phyloP scores from a whole-genome alignment of 2,329 filamentous ascomycete species.

The Trichophyton benhamiae region DNA sequence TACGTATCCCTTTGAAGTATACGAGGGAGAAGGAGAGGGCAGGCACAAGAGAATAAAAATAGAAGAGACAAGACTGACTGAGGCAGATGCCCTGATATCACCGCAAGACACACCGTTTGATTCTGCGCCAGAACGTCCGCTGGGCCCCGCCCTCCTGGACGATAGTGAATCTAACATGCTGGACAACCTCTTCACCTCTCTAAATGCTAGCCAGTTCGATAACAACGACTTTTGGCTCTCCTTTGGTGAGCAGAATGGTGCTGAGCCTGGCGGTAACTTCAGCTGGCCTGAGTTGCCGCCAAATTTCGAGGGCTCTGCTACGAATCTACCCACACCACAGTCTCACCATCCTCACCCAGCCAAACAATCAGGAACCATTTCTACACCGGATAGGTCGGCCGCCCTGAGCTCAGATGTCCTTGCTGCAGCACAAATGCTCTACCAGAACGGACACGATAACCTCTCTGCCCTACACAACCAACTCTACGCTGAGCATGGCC shows the following conservation, averaged over 20 bases:
- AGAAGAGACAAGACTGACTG: not conserved
- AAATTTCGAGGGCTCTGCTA: slow-evolving; percentile 52
- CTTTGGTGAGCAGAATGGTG: slow-evolving; percentile 13
- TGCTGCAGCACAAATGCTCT: slow-evolving; percentile 43
- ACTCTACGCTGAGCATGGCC: slow-evolving; percentile 12
- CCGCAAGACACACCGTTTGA: slow-evolving; percentile 27
- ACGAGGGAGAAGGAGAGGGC: not conserved
- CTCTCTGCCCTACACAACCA: slow-evolving; percentile 22
- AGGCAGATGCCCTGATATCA: slow-evolving; percentile 1
- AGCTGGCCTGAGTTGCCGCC: slow-evolving; percentile 46
- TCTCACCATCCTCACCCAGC: slow-evolving; percentile 27
- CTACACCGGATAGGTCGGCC: slow-evolving; percentile 14
- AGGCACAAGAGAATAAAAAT: not conserved
- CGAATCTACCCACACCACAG: slow-evolving; percentile 41
- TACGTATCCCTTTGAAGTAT: slow-evolving; percentile 24
- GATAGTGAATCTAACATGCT: slow-evolving; percentile 46
- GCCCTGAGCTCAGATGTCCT: slow-evolving; percentile 40
- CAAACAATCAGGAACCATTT: not conserved
- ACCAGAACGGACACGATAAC: slow-evolving; percentile 25
- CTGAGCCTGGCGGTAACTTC: slow-evolving; percentile 13
- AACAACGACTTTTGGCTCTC: slow-evolving; percentile 29
- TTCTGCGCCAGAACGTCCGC: slow-evolving; percentile 49
- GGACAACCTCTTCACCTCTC: slow-evolving; percentile 35
- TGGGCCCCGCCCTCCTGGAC: slow-evolving; percentile 53
- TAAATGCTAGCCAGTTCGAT: slow-evolving; percentile 29